Evolutionary conservation across 176 grass and related monocot genomes (phyloP), one percentile per base, ranked within the genome.

Genomic region (Aegilops sharonensis): DNA sequence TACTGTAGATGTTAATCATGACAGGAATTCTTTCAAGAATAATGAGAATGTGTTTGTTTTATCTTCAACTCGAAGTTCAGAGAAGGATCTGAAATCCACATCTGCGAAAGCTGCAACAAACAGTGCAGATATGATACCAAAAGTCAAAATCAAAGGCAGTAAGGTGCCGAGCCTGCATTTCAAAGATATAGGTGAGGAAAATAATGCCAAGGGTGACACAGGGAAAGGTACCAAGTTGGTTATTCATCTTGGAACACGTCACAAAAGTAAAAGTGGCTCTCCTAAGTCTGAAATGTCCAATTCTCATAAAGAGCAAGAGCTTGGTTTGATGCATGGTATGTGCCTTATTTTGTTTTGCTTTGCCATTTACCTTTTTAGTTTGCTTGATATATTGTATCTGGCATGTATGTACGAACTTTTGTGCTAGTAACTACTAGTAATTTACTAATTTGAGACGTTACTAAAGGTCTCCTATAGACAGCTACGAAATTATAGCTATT

Each of bases 161-260:
- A 95, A 93, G 85, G 83, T 79, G 78, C 89, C 85, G 25, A 89
- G 64, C 79, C 87, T 93, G 77, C 93, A 89, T 80, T 85, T 90
- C 50, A 98, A 95, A 85, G 95, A 93, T 36, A 43, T 79, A 36
- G 40, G 82, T 40, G 89, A 85, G 56, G 90, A 98, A 85, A 94
- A 75, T 84, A 35, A 70, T 68, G 77, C 72, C 54, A 92, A 95
- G 75, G 90, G 66, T 88, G 92, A 98, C 20, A 87, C 84, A 63
- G 83, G 60, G 32, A 94, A 90, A 92, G 92, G 94, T 47, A 96
- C 91, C 29, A 99, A 96, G 81, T 81, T 99, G 78, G 97, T 99
- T 86, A 99, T 99, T 75, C 94, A 99, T 91, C 68, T 98, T 64
- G 77, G 92, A 80, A 86, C 93, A 61, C 88, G 85, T 78, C 94